Evolutionary conservation across 2,329 filamentous ascomycete species (phyloP).

Genomic region (Phialocephala subalpina): DNA sequence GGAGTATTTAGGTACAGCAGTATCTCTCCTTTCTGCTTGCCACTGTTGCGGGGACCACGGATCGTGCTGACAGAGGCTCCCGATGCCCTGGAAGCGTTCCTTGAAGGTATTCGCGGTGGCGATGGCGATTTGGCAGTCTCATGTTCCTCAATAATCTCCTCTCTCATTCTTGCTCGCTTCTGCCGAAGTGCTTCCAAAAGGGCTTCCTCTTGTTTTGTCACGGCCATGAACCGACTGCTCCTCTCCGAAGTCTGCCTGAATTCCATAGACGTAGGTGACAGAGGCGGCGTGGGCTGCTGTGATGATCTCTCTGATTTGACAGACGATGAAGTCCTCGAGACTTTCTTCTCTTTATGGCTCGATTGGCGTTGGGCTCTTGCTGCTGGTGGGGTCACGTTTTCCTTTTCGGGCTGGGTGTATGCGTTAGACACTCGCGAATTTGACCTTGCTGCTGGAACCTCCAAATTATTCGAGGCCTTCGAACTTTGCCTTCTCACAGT

Average conservation of each 20-base stretch:
- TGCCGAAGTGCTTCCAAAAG: constrained; percentile 58
- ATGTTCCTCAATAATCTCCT: constrained; percentile 48
- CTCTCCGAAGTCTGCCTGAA: constrained; percentile 27
- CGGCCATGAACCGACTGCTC: constrained; percentile 52
- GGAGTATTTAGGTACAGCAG: constrained; percentile 41
- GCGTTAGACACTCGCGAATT: constrained; percentile 26
- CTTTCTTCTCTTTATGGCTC: constrained; percentile 15
- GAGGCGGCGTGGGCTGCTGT: constrained; percentile 37
- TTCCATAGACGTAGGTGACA: constrained; percentile 40
- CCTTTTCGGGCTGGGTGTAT: constrained; percentile 23
- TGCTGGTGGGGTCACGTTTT: constrained; percentile 5
- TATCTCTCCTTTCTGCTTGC: constrained; percentile 33
- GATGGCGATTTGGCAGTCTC: constrained; percentile 37
- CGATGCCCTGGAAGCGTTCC: constrained; percentile 26
- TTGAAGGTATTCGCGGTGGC: constrained; percentile 29
- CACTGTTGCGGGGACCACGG: constrained; percentile 18
- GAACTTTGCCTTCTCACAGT: constrained; percentile 26
- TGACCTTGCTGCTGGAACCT: constrained; percentile 29
- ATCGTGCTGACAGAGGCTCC: constrained; percentile 32
- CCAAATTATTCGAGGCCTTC: constrained; percentile 23
- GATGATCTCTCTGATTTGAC: constrained; percentile 19
- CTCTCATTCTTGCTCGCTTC: constrained; percentile 54
- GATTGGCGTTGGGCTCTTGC: constrained; percentile 7
- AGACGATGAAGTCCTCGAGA: constrained; percentile 1
- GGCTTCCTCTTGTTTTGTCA: constrained; percentile 60